phyloP scores from a whole-genome alignment of 2,329 filamentous ascomycete genomes.

The Podosphaera aphanis region DNA sequence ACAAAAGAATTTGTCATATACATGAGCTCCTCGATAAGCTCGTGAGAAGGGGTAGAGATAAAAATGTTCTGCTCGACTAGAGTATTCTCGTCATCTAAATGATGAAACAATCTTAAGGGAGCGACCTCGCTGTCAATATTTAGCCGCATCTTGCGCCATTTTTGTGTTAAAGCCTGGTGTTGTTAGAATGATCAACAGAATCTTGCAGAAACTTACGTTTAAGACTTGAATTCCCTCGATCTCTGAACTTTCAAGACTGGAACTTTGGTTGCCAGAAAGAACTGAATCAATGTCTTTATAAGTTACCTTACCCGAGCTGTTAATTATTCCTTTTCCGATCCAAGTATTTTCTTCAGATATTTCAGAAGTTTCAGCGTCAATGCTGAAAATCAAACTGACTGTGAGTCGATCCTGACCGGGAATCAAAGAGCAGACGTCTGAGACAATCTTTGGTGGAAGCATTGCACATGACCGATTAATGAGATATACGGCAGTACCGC shows the following conservation, averaged over 20 bases:
- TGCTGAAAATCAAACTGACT: slow-evolving; percentile 79
- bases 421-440: slow-evolving; percentile 67
- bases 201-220: slow-evolving; percentile 27
- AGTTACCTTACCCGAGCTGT: slow-evolving; percentile 66
- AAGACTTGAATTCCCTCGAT: slow-evolving; percentile 62
- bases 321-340: slow-evolving; percentile 84
- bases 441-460: slow-evolving; percentile 64
- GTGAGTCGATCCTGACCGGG: slow-evolving; percentile 79
- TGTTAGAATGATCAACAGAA: slow-evolving; percentile 9
- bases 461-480: slow-evolving; percentile 65
- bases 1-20: slow-evolving; percentile 83
- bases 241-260: slow-evolving; percentile 40
- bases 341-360: slow-evolving; percentile 72
- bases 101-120: slow-evolving; percentile 69
- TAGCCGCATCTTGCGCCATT: slow-evolving; percentile 73
- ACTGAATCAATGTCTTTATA: slow-evolving; percentile 72
- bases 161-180: slow-evolving; percentile 48
- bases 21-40: slow-evolving; percentile 84
- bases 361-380: slow-evolving; percentile 56
- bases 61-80: slow-evolving; percentile 94
- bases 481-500: slow-evolving; percentile 83
- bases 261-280: slow-evolving; percentile 37
- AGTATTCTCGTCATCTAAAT: slow-evolving; percentile 93
- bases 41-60: slow-evolving; percentile 66
- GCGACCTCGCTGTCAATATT: slow-evolving; percentile 61